These are phyloP conservation scores for Wallemia hederae DNA, from an alignment of 1,284 basidiomycete genomes.

Conservation along the genomic window DNA sequence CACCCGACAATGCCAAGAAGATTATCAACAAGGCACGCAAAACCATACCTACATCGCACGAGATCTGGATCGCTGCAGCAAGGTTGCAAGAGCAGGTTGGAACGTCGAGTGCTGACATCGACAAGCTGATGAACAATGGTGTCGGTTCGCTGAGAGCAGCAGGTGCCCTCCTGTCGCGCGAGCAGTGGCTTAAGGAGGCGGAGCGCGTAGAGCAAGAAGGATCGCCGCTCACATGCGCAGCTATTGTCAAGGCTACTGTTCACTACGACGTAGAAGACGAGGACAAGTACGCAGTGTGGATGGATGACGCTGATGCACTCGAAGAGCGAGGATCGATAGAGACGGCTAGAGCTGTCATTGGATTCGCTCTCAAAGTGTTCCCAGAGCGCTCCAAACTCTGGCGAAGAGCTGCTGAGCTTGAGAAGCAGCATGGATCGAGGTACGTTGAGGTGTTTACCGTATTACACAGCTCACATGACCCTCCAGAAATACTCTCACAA, in stretches of 20 bases:
- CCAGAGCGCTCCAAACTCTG: slow-evolving; percentile 57
- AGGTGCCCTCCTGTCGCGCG: slow-evolving; percentile 62
- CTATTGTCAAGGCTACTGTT: slow-evolving; percentile 85
- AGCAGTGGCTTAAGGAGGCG: slow-evolving; percentile 89
- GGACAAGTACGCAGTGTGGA: slow-evolving; percentile 64
- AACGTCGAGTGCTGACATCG: slow-evolving; percentile 25
- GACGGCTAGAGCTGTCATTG: slow-evolving; percentile 57
- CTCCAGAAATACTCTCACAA: slow-evolving; percentile 43
- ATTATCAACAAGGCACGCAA: slow-evolving; percentile 89
- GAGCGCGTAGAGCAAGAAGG: slow-evolving; percentile 71
- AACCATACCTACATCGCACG: slow-evolving; percentile 77
- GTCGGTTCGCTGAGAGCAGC: slow-evolving; percentile 49
- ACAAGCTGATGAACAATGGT: slow-evolving; percentile 59
- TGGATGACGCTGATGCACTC: slow-evolving; percentile 61
- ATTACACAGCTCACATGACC: slow-evolving; percentile 1
- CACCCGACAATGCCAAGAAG: slow-evolving; percentile 59
- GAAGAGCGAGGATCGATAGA: slow-evolving; percentile 44
- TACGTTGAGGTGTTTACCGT: slow-evolving; percentile 14
- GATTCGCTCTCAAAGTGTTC: slow-evolving; percentile 71
- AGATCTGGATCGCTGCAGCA: slow-evolving; percentile 94
- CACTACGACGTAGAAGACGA: slow-evolving; percentile 84
- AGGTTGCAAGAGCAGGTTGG: slow-evolving; percentile 65
- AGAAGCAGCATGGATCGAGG: slow-evolving; percentile 60
- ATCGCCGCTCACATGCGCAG: slow-evolving; percentile 58
- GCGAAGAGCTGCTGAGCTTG: slow-evolving; percentile 67